Conservation (phyloP, 1,284 basidiomycete genomes). For the Ustilago tritici region DNA sequence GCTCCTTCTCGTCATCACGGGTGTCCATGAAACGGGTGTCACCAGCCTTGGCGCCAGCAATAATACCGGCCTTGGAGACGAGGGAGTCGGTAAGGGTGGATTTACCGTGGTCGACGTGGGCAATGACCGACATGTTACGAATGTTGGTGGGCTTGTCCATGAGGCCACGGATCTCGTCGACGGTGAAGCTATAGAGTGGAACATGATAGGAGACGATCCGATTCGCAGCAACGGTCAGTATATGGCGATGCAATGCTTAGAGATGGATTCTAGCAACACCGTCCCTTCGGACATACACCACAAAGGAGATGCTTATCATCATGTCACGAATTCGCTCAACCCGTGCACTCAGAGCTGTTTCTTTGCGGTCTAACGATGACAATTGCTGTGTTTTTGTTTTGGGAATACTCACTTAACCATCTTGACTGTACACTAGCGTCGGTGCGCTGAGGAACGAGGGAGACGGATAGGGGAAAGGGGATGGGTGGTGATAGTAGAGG, state of each 20-base stretch:
- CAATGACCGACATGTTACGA: slow-evolving; percentile 84
- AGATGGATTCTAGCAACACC: background rate
- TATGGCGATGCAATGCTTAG: background rate
- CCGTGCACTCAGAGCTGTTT: background rate
- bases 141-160: slow-evolving; percentile 93
- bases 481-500: slow-evolving; percentile 28
- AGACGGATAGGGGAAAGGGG: slow-evolving; percentile 39
- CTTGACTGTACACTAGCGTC: slow-evolving; percentile 57
- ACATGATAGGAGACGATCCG: background rate
- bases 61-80: slow-evolving; percentile 99
- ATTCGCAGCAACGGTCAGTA: slow-evolving; percentile 20
- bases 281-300: background rate
- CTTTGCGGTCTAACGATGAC: slow-evolving; percentile 8
- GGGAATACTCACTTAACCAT: slow-evolving; percentile 56
- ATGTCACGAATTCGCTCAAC: background rate
- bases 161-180: slow-evolving; percentile 82
- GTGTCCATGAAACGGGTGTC: slow-evolving; percentile 99
- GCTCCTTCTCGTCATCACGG: slow-evolving; percentile 97
- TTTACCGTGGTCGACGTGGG: slow-evolving; percentile 95
- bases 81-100: slow-evolving; percentile 99
- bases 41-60: slow-evolving; percentile 90
- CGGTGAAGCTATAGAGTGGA: slow-evolving; percentile 70
- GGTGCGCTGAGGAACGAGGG: slow-evolving; percentile 42
- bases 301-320: background rate
- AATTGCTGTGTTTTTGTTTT: slow-evolving; percentile 1